Percentiles rank a stretch among this genome's conserved stretches.
These are phyloP conservation scores for Malassezia psittaci DNA, from an alignment of 1,284 basidiomycete genomes.

Conservation along the genomic window DNA sequence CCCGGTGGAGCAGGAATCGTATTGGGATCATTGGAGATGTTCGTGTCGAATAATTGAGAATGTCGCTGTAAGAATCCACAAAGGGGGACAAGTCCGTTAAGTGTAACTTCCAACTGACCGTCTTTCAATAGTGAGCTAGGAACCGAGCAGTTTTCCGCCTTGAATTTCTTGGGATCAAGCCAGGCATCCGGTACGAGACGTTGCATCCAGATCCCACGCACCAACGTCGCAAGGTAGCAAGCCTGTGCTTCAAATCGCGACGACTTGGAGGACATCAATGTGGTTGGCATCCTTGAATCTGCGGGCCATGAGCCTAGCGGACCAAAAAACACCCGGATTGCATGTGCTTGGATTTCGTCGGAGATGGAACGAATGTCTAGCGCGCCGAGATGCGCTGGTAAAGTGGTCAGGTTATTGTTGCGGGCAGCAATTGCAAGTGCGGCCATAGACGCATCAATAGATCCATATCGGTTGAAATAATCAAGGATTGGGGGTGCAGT, in stretches of 20 bases:
- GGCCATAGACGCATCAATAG: slow-evolving; percentile 69
- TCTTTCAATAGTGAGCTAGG: slow-evolving; percentile 7
- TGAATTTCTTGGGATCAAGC: slow-evolving; percentile 17
- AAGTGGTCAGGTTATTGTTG: slow-evolving; percentile 33
- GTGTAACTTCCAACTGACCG: slow-evolving; percentile 24
- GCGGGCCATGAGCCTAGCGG: slow-evolving; percentile 37
- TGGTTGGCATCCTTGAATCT: slow-evolving; percentile 27
- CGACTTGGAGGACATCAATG: slow-evolving; percentile 23
- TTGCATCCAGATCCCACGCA: slow-evolving; percentile 76
- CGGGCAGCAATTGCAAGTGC: slow-evolving; percentile 59
- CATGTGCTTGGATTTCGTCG: slow-evolving; percentile 36
- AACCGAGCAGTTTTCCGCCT: background rate
- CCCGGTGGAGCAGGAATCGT: slow-evolving; percentile 13
- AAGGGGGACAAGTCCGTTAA: slow-evolving; percentile 30
- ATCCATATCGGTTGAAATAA: slow-evolving; percentile 37
- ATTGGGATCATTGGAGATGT: slow-evolving; percentile 9
- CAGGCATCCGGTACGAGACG: slow-evolving; percentile 49
- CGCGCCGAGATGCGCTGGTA: slow-evolving; percentile 10
- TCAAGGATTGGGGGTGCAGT: slow-evolving; percentile 32
- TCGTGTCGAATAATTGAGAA: slow-evolving; percentile 37
- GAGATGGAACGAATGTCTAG: slow-evolving; percentile 19
- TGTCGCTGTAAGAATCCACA: slow-evolving; percentile 36
- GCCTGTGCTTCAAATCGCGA: slow-evolving; percentile 74
- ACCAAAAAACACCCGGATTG: slow-evolving; percentile 40
- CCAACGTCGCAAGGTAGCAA: slow-evolving; percentile 70